Evolutionary conservation across 106 monocot species (phyloP), one percentile per base, ranked within the genome.

Genomic region (Triglochin maritima): DNA sequence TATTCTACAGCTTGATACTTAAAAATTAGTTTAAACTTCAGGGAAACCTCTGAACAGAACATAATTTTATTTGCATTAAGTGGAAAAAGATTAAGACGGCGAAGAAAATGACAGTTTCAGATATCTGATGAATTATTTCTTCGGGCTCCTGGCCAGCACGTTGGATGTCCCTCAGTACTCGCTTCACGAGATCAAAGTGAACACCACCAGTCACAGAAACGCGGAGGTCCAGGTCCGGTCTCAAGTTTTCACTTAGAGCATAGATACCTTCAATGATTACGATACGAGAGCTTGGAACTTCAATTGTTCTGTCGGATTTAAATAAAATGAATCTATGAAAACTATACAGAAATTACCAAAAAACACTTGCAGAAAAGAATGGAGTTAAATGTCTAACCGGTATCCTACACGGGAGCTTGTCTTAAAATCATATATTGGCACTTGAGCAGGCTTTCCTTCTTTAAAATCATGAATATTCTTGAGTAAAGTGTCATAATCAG

Each of bases 191-290:
- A 70, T 96, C 96, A 82, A 96, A 91, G 78, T 96, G 96, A 50
- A 96, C 91, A 55, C 96, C 96, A 12, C 96, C 90, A 16, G 91
- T 96, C 54, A 96, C 96, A 79, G 96, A 96, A 72, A 96, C 96
- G 48, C 96, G 85, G 9, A 96, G 80, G 61, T 96, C 95, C 52
- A 96, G 62, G 29, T 83, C 17, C 74, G 95, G 76, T 5, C 95
- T 79, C 75, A 96, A 71, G 71, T 61, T 91, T 70, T 96, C 91
- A 79, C 91, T 96, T 60, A 96, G 68, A 54, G 96, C 96, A 77
- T 96, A 96, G 49, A 88, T 96, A 43, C 96, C 96, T 80, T 96
- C 96, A 62, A 96, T 80, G 59, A 96, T 84, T 49, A 91, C 83
- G 62, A 96, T 84, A n/a, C 91, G 72, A 53, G 96, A 96, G 66